Evolutionary conservation across 2,329 filamentous ascomycete species (phyloP), one percentile per base, ranked within the genome.

Genomic region (Pseudogymnoascus sp.): DNA sequence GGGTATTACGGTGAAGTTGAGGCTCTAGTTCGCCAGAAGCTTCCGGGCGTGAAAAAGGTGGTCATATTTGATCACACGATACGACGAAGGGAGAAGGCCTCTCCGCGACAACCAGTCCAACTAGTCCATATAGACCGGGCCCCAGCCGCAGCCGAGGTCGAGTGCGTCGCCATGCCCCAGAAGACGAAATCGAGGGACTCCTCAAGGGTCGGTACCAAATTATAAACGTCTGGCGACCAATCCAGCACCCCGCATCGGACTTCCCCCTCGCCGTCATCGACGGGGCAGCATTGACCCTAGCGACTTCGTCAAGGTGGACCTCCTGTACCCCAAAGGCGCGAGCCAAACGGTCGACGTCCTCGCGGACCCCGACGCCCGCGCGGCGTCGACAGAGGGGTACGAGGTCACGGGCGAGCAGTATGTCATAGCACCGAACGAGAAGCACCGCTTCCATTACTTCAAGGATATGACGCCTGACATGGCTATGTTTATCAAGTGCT

Each of bases 61-160:
- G 78, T 89, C 67, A 78, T 96, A 71, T 96, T 96, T 75, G 91
- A 96, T 79, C 89, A 96, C 78, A 96, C 91, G 8, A 84, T 96
- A 72, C 87, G 91, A 8, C 83, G 88, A 49, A 77, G 83, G 14
- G 71, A 76, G 1, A 81, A 84, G 0, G 74, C 77, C 49, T 81
- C 88, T 0, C 73, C 75, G 9, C 83, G 91, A 52, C 79, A 78
- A 5, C 90, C 91, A 3, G 90, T 95, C 0, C 83, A 80, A 11
- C 76, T 82, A 28, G 88, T 88, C 0, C 91, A 96, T 75, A 88
- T 95, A 64, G 91, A 96, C 73, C 91, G 96, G 76, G 93, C 90
- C 0, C 76, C 83, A 3, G 71, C 72, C 7, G 87, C 88, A 0
- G 86, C 88, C 0, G 80, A 76, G n/a, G 80, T 83, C 72, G 91